Percentiles rank a stretch among this genome's conserved stretches.
Evolutionary conservation across 2,329 filamentous ascomycete genomes (phyloP).

Genomic region (Penicillium decumbens): DNA sequence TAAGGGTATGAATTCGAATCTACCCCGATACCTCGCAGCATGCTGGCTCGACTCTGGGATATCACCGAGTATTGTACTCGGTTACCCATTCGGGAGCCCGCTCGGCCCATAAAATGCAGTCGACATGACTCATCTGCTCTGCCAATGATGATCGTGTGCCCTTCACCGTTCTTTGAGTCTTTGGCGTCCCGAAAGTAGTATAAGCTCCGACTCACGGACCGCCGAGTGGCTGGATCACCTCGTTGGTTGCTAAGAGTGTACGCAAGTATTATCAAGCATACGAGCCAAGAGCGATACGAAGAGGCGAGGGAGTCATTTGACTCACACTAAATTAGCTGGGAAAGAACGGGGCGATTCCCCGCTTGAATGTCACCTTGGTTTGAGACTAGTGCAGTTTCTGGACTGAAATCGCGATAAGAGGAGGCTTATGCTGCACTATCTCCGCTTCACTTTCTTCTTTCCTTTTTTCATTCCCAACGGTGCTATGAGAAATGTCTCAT

Average conservation of each 20-base stretch:
- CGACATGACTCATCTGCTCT: background rate
- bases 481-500: constrained; percentile 22
- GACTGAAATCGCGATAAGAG: constrained; percentile 5
- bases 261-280: background rate
- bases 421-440: background rate
- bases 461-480: background rate
- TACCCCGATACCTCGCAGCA: background rate
- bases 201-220: background rate
- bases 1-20: too few species aligned
- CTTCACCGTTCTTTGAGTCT: constrained; percentile 10
- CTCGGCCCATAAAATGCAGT: background rate
- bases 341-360: background rate
- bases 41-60: background rate
- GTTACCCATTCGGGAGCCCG: background rate
- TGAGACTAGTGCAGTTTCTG: background rate
- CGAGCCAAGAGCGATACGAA: background rate
- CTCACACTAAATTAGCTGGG: background rate
- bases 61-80: background rate
- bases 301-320: background rate
- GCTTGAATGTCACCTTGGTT: constrained; percentile 4
- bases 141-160: background rate
- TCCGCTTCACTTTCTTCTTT: background rate
- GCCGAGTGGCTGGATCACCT: background rate
- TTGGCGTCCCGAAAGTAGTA: background rate
- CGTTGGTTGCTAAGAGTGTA: background rate